These are phyloP conservation scores for Phytophthora cactorum DNA, from an alignment of 352 stramenopile genomes.

Conservation along the genomic window DNA sequence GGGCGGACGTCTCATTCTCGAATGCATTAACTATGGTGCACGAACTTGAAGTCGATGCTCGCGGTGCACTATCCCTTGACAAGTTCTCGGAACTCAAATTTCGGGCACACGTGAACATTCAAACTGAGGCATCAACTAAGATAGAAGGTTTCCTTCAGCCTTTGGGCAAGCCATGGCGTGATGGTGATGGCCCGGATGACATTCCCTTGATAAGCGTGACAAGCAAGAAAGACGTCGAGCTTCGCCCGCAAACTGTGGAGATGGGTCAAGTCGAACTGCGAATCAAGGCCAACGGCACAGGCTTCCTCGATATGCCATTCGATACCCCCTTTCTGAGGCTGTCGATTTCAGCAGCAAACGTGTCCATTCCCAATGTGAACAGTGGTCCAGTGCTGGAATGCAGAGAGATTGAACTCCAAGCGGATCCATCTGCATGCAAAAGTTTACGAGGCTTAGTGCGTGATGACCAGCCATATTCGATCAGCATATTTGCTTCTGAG, in stretches of 20 bases:
- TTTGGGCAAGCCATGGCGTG: constrained; percentile 25
- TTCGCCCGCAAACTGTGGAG: constrained; percentile 55
- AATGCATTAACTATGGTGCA: constrained; percentile 56
- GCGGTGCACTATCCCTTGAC: constrained; percentile 50
- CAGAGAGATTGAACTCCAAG: constrained; percentile 48
- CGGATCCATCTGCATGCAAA: constrained; percentile 44
- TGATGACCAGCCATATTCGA: constrained; percentile 38
- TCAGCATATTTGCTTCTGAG: constrained; percentile 55
- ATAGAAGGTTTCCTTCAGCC: constrained; percentile 58
- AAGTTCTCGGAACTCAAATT: constrained; percentile 82
- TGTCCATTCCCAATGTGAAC: constrained; percentile 50
- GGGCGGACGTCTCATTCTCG: constrained; percentile 49
- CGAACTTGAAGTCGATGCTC: constrained; percentile 40
- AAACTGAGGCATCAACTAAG: constrained; percentile 36
- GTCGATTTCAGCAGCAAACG: constrained; percentile 51
- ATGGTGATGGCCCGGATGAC: constrained; percentile 11
- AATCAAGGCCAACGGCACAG: constrained; percentile 40
- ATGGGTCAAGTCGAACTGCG: constrained; percentile 47
- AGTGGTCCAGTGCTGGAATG: constrained; percentile 56
- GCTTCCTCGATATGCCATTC: constrained; percentile 60
- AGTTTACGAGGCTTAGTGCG: constrained; percentile 22
- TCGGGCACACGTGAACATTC: constrained; percentile 34
- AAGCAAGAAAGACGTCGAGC: constrained; percentile 47
- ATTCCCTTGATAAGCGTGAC: constrained; percentile 35
- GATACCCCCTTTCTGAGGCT: constrained; percentile 59